Evolutionary conservation across 2,329 filamentous ascomycete genomes (phyloP).

Genomic region (Trichoderma sp.): DNA sequence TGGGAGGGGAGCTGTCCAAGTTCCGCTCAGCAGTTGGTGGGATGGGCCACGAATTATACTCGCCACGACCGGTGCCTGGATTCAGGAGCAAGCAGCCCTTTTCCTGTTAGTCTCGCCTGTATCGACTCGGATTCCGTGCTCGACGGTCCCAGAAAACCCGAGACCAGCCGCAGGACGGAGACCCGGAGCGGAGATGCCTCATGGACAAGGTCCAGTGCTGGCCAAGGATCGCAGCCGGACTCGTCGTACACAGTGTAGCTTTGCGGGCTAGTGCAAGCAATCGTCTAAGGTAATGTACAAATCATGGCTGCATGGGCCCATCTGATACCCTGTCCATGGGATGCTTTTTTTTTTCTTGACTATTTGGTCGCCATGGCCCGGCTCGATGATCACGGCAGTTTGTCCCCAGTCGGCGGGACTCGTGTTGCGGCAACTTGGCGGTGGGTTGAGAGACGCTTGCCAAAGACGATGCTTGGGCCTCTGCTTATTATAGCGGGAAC

Average conservation of each 20-base stretch:
- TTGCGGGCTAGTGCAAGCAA: constrained; percentile 20
- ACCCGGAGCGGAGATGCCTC: constrained; percentile 16
- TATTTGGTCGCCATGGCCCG: background rate
- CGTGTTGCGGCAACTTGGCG: background rate
- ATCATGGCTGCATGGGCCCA: constrained; percentile 24
- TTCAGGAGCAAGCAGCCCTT: constrained; percentile 5
- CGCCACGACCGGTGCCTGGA: constrained; percentile 3
- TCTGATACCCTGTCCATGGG: constrained; percentile 21
- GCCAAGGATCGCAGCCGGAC: background rate
- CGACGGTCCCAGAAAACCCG: constrained; percentile 20
- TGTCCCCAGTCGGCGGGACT: background rate
- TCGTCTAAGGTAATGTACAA: background rate
- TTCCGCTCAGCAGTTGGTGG: constrained; percentile 14
- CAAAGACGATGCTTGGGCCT: no score
- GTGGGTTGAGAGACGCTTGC: background rate
- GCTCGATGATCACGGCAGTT: background rate
- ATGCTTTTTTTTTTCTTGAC: constrained; percentile 13
- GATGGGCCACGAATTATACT: constrained; percentile 21
- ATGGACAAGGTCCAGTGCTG: constrained; percentile 25
- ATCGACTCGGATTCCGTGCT: constrained; percentile 24
- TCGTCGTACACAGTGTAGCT: constrained; percentile 23
- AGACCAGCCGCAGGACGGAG: constrained; percentile 27
- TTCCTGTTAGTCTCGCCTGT: constrained; percentile 20
- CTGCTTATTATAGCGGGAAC: no score
- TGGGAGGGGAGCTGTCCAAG: constrained; percentile 16